Evolutionary conservation across 805 yeast species (phyloP).

Genomic region (Candida bentonensis): DNA sequence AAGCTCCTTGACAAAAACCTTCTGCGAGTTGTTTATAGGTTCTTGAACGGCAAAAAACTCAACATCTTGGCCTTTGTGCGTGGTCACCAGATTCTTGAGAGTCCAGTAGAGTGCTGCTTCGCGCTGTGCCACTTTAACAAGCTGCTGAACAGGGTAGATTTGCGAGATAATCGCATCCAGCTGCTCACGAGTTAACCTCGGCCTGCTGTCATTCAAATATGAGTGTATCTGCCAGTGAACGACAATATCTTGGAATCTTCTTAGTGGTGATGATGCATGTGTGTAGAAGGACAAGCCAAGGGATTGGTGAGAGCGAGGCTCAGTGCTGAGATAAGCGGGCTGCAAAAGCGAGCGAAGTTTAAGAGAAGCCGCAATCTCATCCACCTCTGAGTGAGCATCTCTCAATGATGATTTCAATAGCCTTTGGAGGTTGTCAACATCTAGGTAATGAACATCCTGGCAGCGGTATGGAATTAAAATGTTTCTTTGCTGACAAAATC

Average conservation of each 20-base stretch:
- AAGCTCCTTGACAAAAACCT: background rate
- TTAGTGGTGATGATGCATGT: slow-evolving; percentile 9
- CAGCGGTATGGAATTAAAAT: background rate
- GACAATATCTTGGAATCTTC: slow-evolving; percentile 3
- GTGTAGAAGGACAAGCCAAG: slow-evolving; percentile 1
- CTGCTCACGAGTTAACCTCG: background rate
- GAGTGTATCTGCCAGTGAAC: slow-evolving; percentile 2
- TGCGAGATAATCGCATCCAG: background rate
- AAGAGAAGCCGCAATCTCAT: too few relatives aligned
- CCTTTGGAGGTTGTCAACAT: too few relatives aligned
- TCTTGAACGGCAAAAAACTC: background rate
- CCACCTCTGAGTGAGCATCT: too few relatives aligned
- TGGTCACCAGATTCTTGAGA: background rate
- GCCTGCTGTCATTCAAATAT: background rate
- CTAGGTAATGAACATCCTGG: too few relatives aligned
- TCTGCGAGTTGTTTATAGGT: background rate
- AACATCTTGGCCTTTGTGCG: background rate
- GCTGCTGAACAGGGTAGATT: background rate
- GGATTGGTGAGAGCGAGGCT: slow-evolving; percentile 4
- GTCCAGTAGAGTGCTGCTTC: background rate
- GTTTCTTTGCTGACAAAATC: background rate
- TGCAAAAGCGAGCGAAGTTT: background rate
- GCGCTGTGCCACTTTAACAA: background rate
- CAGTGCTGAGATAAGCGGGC: background rate
- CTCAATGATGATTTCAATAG: too few relatives aligned